Base-by-base conservation (phyloP, 805 yeast species). In the Lipomyces spencermartinsiae region DNA sequence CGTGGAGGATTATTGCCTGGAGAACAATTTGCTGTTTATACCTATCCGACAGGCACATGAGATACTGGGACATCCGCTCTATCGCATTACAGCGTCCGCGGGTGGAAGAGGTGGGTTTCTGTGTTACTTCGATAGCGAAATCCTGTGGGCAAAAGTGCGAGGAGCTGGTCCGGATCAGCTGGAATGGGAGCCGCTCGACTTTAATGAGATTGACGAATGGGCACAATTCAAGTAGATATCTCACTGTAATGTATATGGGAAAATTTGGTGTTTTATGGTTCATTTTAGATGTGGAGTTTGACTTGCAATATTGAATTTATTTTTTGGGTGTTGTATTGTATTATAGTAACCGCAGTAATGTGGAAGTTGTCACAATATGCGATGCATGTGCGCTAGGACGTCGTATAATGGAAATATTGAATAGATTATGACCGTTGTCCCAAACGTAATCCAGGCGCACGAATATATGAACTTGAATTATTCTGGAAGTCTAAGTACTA, bases 71-170 rank as follows among this genome's bases (percentile, higher is more conserved):
- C 77, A 80, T 57, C 80, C 83, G 2, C 74, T 87, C 55, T 86
- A 81, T 74, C 77, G 79, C 37, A 76, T 88, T 16, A 75, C 81
- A 4, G 73, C 76, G 34, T 73, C 78, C 59, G 70, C 78, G 0
- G 64, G 58, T 5, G 83, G 83, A 8, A 75, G 73, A 31, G 76
- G 72, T 4, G 80, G 82, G 0, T 14, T 82, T 53, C 14, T 71
- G 51, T 81, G 85, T 16, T 91, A 85, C 69, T 82, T 91, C 6
- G 84, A 84, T 46, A 87, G 88, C 58, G 93, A 92, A 71, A 88
- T 91, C 1, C 72, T 92, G 31, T 92, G 86, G 85, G 74, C 85
- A 16, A 76, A 78, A 49, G 64, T 14, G 39, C 59, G 63, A 16
- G 67, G 64, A 22, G 56, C 43, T 14, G 67, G 67, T 9, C 63